Evolutionary conservation across 495 filamentous ascomycete species (phyloP).

Genomic region (Xylona heveae): DNA sequence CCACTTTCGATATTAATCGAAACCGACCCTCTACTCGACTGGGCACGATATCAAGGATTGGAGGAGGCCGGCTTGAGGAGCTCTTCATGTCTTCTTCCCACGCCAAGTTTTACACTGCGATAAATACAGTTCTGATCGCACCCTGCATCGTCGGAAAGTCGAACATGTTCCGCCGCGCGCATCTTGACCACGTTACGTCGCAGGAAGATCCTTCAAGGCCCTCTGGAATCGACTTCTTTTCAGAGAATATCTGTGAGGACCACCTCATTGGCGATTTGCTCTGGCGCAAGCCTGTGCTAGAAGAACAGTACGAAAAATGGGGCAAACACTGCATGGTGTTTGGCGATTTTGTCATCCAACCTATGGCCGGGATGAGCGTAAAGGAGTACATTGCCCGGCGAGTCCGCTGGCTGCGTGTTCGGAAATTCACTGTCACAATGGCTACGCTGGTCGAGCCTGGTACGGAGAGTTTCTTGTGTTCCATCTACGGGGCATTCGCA

Average conservation of each 20-base stretch:
- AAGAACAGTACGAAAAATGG: slow-evolving; percentile 19
- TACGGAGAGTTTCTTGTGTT: slow-evolving; percentile 75
- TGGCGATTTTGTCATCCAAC: slow-evolving; percentile 76
- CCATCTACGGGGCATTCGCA: slow-evolving; percentile 55
- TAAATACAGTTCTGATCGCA: slow-evolving; percentile 79
- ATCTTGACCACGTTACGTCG: slow-evolving; percentile 62
- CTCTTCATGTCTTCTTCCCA: slow-evolving; percentile 86
- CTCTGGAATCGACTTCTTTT: slow-evolving; percentile 78
- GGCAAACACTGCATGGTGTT: slow-evolving; percentile 67
- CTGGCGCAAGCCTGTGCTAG: slow-evolving; percentile 27
- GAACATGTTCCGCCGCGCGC: slow-evolving; percentile 91
- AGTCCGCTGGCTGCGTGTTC: slow-evolving; percentile 75
- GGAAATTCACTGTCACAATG: slow-evolving; percentile 79
- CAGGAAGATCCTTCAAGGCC: slow-evolving; percentile 21
- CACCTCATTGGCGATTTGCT: slow-evolving; percentile 86
- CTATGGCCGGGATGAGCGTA: slow-evolving; percentile 63
- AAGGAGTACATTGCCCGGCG: slow-evolving; percentile 62
- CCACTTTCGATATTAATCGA: slow-evolving; percentile 5
- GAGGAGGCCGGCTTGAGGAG: slow-evolving; percentile 80
- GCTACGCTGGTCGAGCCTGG: slow-evolving; percentile 91
- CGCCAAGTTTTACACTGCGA: slow-evolving; percentile 95
- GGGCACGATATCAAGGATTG: background rate
- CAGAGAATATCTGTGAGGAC: slow-evolving; percentile 91
- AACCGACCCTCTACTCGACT: background rate
- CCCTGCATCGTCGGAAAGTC: slow-evolving; percentile 94